Evolutionary conservation across 2,329 filamentous ascomycete species (phyloP).

Genomic region (Pseudogymnoascus sp.): DNA sequence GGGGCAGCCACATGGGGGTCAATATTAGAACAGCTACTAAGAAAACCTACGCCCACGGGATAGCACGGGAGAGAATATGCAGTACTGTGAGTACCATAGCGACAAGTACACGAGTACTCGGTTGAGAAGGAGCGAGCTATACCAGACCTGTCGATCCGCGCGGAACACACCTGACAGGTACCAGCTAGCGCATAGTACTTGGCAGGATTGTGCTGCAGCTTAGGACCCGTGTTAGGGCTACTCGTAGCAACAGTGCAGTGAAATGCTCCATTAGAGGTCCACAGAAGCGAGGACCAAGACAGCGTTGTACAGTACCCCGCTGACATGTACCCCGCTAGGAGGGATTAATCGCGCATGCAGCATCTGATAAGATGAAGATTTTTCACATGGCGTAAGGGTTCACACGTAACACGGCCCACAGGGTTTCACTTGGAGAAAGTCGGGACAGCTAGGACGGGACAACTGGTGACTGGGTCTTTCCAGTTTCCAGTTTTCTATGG

Average conservation of each 20-base stretch:
- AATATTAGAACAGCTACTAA: neutral
- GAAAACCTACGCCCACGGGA: neutral
- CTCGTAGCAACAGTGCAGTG: neutral
- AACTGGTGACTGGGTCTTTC: too few species aligned
- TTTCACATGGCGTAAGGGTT: neutral
- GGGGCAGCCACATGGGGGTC: neutral
- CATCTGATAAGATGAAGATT: conserved; percentile 6
- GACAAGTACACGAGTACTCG: neutral
- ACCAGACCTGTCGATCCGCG: neutral
- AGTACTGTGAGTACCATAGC: neutral
- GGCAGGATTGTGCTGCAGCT: neutral
- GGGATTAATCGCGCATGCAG: neutral
- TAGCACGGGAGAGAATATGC: neutral
- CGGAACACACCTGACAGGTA: neutral
- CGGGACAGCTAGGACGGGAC: neutral
- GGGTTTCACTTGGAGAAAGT: neutral
- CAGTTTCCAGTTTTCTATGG: too few species aligned
- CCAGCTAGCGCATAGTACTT: neutral
- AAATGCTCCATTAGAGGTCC: neutral
- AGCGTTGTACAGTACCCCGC: neutral
- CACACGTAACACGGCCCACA: neutral
- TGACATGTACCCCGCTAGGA: neutral
- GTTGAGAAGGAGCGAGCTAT: neutral
- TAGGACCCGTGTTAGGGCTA: neutral
- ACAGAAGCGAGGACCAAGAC: neutral